These are phyloP conservation scores for Haplosporangium sp. DNA, from an alignment of 371 early-diverging fungal species.

Conservation along the genomic window DNA sequence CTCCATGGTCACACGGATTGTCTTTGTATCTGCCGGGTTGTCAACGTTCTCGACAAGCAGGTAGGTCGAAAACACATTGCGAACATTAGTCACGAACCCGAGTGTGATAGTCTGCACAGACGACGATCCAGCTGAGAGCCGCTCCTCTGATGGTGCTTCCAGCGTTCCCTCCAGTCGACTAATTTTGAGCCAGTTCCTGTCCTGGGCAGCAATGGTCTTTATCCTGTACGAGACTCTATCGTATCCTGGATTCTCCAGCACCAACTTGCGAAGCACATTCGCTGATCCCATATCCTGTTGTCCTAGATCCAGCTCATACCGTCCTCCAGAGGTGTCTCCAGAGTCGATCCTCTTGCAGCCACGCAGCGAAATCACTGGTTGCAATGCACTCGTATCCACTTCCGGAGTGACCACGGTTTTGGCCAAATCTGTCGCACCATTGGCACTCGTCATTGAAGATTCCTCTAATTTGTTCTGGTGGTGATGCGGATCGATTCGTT, in stretches of 20 bases:
- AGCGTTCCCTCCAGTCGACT: conserved; percentile 72
- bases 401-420: conserved; percentile 11
- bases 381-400: conserved; percentile 17
- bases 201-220: conserved; percentile 60
- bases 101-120: conserved; percentile 63
- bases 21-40: conserved; percentile 74
- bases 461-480: conserved; percentile 48
- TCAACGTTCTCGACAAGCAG: conserved; percentile 74
- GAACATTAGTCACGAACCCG: conserved; percentile 61
- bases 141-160: conserved; percentile 56
- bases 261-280: conserved; percentile 65
- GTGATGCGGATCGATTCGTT: conserved; percentile 52
- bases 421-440: neutral
- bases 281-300: conserved; percentile 72
- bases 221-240: conserved; percentile 70
- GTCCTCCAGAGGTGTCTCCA: conserved; percentile 59
- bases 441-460: neutral
- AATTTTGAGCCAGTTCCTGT: conserved; percentile 70
- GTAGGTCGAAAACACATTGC: conserved; percentile 75
- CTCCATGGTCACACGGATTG: conserved; percentile 71
- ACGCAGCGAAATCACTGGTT: conserved; percentile 59
- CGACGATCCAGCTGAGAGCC: conserved; percentile 22
- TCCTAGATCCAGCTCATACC: conserved; percentile 79
- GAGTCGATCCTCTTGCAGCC: conserved; percentile 68
- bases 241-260: conserved; percentile 61